These are phyloP conservation scores for Podochytrium sp. DNA, from an alignment of 192 early-diverging fungal genomes.

Conservation along the genomic window DNA sequence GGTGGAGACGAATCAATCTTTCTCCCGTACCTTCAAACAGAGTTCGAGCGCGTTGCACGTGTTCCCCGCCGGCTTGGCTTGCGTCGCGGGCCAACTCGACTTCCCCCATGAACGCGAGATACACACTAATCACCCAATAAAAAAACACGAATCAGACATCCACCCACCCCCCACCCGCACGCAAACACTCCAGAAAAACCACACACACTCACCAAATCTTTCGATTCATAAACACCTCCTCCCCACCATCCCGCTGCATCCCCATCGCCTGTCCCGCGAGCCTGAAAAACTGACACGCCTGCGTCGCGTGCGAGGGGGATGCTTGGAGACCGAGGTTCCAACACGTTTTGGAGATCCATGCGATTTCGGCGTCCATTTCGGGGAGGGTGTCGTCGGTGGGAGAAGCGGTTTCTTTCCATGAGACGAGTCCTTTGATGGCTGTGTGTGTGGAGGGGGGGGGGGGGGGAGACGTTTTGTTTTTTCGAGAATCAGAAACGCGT, in stretches of 20 bases:
- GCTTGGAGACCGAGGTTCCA: constrained; percentile 23
- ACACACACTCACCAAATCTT: constrained; percentile 13
- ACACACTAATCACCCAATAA: too few relatives aligned
- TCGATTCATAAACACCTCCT: background rate
- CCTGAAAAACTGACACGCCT: constrained; percentile 14
- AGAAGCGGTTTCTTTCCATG: background rate
- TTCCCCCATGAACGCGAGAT: constrained; percentile 13
- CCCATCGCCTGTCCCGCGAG: background rate
- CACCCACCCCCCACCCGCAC: too few relatives aligned
- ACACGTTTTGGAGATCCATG: constrained; percentile 15
- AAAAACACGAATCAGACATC: too few relatives aligned
- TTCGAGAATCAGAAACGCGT: background rate
- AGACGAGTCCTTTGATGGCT: background rate
- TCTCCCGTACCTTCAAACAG: background rate
- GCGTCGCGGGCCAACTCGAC: constrained; percentile 8
- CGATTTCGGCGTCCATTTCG: constrained; percentile 4
- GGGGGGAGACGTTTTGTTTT: background rate
- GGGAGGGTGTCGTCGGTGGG: background rate
- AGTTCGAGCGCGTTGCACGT: background rate
- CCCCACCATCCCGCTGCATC: background rate
- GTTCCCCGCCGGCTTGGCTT: constrained; percentile 7
- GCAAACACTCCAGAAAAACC: background rate
- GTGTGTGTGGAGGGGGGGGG: background rate
- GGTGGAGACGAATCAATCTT: too few relatives aligned
- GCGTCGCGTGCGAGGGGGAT: background rate